Conservation (phyloP, 805 yeast species). For the Priceomyces castillae region DNA sequence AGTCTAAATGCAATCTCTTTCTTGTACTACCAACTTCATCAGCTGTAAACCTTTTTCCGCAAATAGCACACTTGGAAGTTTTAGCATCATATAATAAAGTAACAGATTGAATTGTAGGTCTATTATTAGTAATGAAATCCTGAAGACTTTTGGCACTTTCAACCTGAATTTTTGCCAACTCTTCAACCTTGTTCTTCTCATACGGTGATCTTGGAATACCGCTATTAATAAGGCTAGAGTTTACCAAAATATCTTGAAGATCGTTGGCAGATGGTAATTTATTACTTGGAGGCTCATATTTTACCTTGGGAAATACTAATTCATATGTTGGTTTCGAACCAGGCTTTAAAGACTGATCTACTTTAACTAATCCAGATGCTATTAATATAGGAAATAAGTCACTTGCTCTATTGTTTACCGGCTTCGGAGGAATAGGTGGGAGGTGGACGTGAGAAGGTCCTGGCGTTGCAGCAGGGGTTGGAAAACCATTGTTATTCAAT, state of each 20-base stretch:
- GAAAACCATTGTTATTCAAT: constrained; percentile 3
- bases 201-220: constrained; percentile 27
- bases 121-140: constrained; percentile 36
- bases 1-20: constrained; percentile 73
- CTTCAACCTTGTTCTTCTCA: constrained; percentile 32
- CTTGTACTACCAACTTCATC: constrained; percentile 54
- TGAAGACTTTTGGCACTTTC: constrained; percentile 23
- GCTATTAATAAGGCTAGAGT: constrained; percentile 13
- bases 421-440: constrained; percentile 7
- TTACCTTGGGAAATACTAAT: constrained; percentile 30
- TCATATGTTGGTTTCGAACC: constrained; percentile 35
- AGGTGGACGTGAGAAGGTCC: constrained; percentile 4
- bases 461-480: constrained; percentile 15
- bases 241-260: constrained; percentile 22
- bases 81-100: constrained; percentile 52
- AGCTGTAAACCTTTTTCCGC: constrained; percentile 81
- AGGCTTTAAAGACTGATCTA: constrained; percentile 40
- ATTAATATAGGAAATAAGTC: constrained; percentile 34
- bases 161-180: constrained; percentile 25
- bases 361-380: constrained; percentile 36
- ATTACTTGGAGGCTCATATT: constrained; percentile 19
- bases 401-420: constrained; percentile 18
- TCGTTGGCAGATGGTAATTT: constrained; percentile 18
- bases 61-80: constrained; percentile 80
- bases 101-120: constrained; percentile 30